phyloP scores from a whole-genome alignment of 2,329 filamentous ascomycete genomes.

The Colletotrichum sp. region DNA sequence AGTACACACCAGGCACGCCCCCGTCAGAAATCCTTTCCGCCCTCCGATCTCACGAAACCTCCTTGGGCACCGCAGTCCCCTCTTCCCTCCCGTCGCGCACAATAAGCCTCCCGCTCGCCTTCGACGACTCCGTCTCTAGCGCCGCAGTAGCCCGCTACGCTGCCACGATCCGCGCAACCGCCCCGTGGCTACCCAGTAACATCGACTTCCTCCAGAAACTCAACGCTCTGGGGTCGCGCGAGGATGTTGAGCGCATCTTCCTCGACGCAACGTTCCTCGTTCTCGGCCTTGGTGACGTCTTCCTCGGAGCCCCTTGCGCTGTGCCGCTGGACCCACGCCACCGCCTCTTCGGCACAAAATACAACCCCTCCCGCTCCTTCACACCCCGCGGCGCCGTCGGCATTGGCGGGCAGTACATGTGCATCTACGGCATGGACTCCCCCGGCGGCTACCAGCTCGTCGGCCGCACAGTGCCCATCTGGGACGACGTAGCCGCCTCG shows the following conservation, averaged over 20 bases:
- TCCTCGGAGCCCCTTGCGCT: slow-evolving; percentile 40
- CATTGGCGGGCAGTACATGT: slow-evolving; percentile 41
- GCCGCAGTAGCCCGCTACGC: slow-evolving; percentile 65
- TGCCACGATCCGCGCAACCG: slow-evolving; percentile 64
- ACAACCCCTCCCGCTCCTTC: slow-evolving; percentile 41
- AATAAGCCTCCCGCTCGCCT: slow-evolving; percentile 40
- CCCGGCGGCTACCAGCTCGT: slow-evolving; percentile 43
- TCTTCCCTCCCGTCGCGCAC: slow-evolving; percentile 31
- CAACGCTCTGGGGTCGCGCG: slow-evolving; percentile 31
- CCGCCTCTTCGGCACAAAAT: slow-evolving; percentile 40
- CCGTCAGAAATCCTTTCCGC: slow-evolving; percentile 24
- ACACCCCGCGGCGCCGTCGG: slow-evolving; percentile 40
- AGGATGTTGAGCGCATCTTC: slow-evolving; percentile 29
- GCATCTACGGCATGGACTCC: slow-evolving; percentile 41
- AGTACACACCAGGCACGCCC: slow-evolving; percentile 26
- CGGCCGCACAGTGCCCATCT: slow-evolving; percentile 37
- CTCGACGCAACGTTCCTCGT: slow-evolving; percentile 39
- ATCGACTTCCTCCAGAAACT: slow-evolving; percentile 53
- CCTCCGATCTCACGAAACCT: slow-evolving; percentile 26
- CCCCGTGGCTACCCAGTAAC: slow-evolving; percentile 67
- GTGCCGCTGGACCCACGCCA: slow-evolving; percentile 38
- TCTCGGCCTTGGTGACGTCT: slow-evolving; percentile 43
- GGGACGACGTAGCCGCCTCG: slow-evolving; percentile 28
- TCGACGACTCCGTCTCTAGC: slow-evolving; percentile 41
- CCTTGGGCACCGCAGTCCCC: slow-evolving; percentile 23